Percentiles rank a stretch among this genome's conserved stretches.
Conservation (phyloP, 2,329 filamentous ascomycete species). For the Diaporthe caulivora region DNA sequence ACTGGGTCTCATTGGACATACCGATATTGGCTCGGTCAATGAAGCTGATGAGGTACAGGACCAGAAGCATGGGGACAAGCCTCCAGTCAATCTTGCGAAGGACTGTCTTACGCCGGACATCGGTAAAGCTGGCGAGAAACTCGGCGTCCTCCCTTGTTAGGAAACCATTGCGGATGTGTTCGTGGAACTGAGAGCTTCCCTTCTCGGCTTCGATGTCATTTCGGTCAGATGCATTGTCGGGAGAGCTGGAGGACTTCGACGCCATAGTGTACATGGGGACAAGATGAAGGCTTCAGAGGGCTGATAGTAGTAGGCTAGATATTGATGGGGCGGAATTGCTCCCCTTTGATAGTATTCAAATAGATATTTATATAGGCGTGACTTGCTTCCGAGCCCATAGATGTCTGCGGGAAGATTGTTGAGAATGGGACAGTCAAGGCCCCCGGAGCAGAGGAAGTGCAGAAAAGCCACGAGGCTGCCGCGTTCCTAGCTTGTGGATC, state of each 20-base stretch:
- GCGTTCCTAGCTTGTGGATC: neutral
- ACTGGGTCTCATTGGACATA: neutral
- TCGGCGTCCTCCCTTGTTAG: neutral
- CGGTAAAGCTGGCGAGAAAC: neutral
- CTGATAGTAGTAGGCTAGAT: neutral
- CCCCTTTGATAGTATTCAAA: neutral
- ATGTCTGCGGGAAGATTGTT: neutral
- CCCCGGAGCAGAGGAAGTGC: neutral
- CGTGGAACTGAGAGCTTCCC: neutral
- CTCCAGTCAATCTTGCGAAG: neutral
- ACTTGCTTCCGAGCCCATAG: neutral
- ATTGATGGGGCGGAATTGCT: too few relatives aligned
- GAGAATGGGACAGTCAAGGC: neutral
- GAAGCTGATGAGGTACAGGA: neutral
- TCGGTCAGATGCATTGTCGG: neutral
- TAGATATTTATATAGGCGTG: neutral
- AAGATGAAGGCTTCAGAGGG: neutral
- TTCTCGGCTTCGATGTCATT: neutral
- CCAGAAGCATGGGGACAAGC: neutral
- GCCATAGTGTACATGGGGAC: neutral
- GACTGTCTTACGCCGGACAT: neutral
- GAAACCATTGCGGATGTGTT: neutral
- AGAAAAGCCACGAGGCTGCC: neutral
- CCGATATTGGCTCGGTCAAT: neutral
- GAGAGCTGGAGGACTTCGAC: neutral